These are phyloP conservation scores for Colletotrichum tofieldiae DNA, from an alignment of 2,329 filamentous ascomycete genomes.

Conservation along the genomic window DNA sequence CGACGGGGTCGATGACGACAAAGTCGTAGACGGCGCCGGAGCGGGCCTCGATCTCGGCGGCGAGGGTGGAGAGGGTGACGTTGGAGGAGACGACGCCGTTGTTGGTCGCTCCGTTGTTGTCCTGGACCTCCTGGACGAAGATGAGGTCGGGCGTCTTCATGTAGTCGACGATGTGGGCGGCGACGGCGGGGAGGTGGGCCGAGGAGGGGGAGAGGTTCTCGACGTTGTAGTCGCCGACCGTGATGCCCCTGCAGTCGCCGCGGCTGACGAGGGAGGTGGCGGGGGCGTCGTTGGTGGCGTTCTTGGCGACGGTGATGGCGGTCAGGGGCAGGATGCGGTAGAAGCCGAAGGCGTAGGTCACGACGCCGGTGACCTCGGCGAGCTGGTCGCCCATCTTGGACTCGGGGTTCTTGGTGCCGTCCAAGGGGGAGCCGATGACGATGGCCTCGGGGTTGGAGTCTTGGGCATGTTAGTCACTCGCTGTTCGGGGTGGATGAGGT, in stretches of 20 bases:
- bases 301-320: constrained; percentile 64
- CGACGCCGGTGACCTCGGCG: constrained; percentile 77
- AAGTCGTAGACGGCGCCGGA: constrained; percentile 70
- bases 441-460: constrained; percentile 82
- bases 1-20: constrained; percentile 70
- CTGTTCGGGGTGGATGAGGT: too few species aligned
- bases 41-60: constrained; percentile 64
- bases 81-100: constrained; percentile 72
- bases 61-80: constrained; percentile 71
- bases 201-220: constrained; percentile 76
- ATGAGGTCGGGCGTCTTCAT: constrained; percentile 75
- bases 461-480: constrained; percentile 39
- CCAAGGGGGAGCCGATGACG: constrained; percentile 75
- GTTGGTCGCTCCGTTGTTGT: constrained; percentile 74
- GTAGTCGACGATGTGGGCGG: constrained; percentile 76
- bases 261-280: constrained; percentile 68
- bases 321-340: constrained; percentile 79
- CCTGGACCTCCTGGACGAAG: constrained; percentile 81
- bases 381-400: constrained; percentile 77
- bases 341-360: constrained; percentile 77
- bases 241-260: constrained; percentile 73
- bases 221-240: constrained; percentile 78
- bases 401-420: constrained; percentile 74
- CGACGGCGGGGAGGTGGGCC: constrained; percentile 70
- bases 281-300: constrained; percentile 62